Evolutionary conservation across 352 stramenopile genomes (phyloP).

Genomic region (Pythium aquatile): DNA sequence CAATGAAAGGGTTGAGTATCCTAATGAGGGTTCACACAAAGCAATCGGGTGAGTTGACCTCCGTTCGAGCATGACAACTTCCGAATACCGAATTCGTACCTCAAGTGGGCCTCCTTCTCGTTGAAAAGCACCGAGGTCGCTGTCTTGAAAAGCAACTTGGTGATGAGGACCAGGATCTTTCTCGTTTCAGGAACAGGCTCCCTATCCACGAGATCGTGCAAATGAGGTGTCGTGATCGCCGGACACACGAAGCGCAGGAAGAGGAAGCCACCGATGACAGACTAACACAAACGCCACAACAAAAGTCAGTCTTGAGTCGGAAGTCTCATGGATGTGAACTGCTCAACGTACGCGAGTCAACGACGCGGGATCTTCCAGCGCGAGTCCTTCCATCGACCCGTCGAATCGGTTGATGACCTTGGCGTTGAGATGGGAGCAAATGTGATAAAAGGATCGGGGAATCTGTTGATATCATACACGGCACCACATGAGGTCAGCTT

Average conservation of each 20-base stretch:
- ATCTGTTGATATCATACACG: slow-evolving; percentile 20
- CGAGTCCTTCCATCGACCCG: slow-evolving; percentile 34
- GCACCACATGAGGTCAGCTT: no score
- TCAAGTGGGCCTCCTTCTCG: slow-evolving; percentile 78
- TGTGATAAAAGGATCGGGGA: slow-evolving; percentile 41
- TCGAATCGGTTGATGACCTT: slow-evolving; percentile 44
- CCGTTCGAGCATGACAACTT: no score
- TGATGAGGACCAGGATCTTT: slow-evolving; percentile 84
- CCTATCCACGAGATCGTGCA: slow-evolving; percentile 80
- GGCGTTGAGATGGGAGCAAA: slow-evolving; percentile 44
- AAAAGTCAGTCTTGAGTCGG: background rate
- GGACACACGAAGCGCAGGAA: slow-evolving; percentile 89
- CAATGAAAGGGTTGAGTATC: slow-evolving; percentile 87
- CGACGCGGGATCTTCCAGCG: slow-evolving; percentile 29
- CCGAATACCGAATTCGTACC: slow-evolving; percentile 29
- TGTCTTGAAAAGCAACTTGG: slow-evolving; percentile 89
- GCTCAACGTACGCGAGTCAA: slow-evolving; percentile 28
- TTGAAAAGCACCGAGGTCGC: slow-evolving; percentile 85
- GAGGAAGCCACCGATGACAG: slow-evolving; percentile 84
- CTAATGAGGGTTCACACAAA: slow-evolving; percentile 10
- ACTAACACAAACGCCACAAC: slow-evolving; percentile 30
- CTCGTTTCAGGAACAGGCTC: slow-evolving; percentile 63
- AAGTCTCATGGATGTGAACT: background rate
- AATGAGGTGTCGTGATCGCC: slow-evolving; percentile 82
- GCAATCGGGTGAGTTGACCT: background rate